Evolutionary conservation across 106 monocot species (phyloP).

Genomic region (Apostasia ramifera): DNA sequence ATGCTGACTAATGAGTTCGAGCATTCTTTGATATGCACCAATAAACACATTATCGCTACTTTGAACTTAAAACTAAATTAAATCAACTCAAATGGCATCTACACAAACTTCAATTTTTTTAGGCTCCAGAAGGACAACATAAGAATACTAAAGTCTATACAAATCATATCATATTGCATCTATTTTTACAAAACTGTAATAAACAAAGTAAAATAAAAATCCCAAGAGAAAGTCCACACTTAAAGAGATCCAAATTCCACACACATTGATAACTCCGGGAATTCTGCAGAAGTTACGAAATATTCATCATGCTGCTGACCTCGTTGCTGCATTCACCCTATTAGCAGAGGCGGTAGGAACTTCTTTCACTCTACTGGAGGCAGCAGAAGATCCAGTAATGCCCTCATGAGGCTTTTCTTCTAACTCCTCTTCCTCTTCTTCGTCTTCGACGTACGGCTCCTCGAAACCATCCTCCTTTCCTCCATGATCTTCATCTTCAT

Average conservation of each 20-base stretch:
- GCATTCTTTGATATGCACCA: too few relatives aligned
- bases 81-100: too few relatives aligned
- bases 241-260: not conserved
- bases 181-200: too few relatives aligned
- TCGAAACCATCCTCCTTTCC: not conserved
- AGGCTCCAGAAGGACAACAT: too few relatives aligned
- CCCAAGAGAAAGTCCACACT: not conserved
- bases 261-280: not conserved
- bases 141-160: too few relatives aligned
- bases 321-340: not conserved
- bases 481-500: not conserved
- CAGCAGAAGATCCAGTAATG: not conserved
- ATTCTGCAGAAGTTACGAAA: not conserved
- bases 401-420: not conserved
- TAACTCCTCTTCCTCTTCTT: not conserved
- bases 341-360: not conserved
- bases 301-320: too few relatives aligned
- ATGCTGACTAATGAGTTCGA: too few relatives aligned
- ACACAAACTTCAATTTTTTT: too few relatives aligned
- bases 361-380: not conserved
- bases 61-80: too few relatives aligned
- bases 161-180: too few relatives aligned
- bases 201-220: too few relatives aligned
- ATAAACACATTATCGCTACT: too few relatives aligned
- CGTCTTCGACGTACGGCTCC: not conserved